A percentile compares a stretch with the other conserved stretches of the same genome.
phyloP scores from a whole-genome alignment of 768 basidiomycete species.

The Mycena polygramma region DNA sequence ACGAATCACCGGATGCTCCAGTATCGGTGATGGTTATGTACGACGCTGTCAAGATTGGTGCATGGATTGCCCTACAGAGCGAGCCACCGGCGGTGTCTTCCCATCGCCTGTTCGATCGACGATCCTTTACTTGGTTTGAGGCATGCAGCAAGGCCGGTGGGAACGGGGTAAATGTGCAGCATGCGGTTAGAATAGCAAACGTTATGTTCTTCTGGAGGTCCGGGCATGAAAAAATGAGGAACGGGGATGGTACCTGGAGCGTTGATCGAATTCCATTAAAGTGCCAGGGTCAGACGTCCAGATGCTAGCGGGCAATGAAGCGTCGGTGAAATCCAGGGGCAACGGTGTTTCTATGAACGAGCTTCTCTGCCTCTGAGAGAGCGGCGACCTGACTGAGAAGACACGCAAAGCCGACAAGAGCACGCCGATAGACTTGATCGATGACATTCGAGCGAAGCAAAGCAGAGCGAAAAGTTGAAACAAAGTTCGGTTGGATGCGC shows the following conservation, averaged over 20 bases:
- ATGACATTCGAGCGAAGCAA: background rate
- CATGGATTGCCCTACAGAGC: too few relatives aligned
- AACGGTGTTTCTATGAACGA: constrained; percentile 17
- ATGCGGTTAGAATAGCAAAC: background rate
- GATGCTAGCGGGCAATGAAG: constrained; percentile 4
- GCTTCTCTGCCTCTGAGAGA: constrained; percentile 14
- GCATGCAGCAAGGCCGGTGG: background rate
- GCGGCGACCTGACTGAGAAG: constrained; percentile 1
- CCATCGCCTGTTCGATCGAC: background rate
- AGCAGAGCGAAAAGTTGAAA: constrained; percentile 1
- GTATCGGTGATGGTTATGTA: constrained; percentile 32
- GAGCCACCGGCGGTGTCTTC: too few relatives aligned
- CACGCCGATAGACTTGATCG: constrained; percentile 1
- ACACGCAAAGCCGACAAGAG: background rate
- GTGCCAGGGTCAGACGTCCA: background rate
- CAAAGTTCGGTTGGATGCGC: background rate
- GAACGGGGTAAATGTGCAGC: background rate
- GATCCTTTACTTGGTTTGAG: background rate
- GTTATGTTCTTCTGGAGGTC: background rate
- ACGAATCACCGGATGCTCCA: constrained; percentile 7
- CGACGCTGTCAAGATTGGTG: constrained; percentile 11
- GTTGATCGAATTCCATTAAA: constrained; percentile 6
- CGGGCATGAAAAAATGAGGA: background rate
- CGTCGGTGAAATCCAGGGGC: constrained; percentile 1
- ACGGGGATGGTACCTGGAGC: background rate